Conservation (phyloP, 75 land plant genomes). For the Sequoiadendron giganteum region DNA sequence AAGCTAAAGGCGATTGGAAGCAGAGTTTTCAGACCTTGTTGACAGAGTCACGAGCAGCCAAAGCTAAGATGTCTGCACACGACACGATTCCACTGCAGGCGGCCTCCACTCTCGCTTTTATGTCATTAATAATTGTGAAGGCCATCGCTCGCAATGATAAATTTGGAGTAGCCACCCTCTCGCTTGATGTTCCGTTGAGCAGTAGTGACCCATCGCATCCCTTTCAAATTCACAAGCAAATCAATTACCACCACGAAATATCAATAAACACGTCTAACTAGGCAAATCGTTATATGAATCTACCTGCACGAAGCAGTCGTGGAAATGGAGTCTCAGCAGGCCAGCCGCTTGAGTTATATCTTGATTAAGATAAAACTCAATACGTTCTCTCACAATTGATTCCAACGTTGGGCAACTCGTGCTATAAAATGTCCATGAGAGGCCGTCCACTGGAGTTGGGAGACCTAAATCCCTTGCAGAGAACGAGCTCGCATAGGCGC, state of each 20-base stretch:
- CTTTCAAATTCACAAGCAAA: constrained; percentile 9
- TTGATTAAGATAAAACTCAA: background rate
- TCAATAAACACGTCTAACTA: too few relatives aligned
- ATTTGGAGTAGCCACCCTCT: constrained; percentile 39
- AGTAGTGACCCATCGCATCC: constrained; percentile 61
- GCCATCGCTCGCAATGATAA: constrained; percentile 36
- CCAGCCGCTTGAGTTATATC: background rate
- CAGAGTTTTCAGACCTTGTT: constrained; percentile 7
- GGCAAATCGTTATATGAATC: too few relatives aligned
- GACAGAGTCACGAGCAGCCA: constrained; percentile 51
- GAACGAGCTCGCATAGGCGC: background rate
- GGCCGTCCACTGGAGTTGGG: background rate
- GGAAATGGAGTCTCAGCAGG: background rate
- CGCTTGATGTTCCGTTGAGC: constrained; percentile 39
- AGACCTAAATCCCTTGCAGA: background rate
- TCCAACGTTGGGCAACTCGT: background rate
- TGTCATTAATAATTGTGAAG: constrained; percentile 31
- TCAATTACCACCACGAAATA: background rate
- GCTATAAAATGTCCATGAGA: background rate
- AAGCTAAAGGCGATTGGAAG: background rate
- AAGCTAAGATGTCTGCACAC: constrained; percentile 50
- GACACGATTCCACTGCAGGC: constrained; percentile 43
- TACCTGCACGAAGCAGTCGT: background rate
- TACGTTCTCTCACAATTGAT: background rate
- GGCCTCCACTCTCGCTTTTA: constrained; percentile 24